Evolutionary conservation across 176 grass and related monocot genomes (phyloP).

Genomic region (Phragmites australis): DNA sequence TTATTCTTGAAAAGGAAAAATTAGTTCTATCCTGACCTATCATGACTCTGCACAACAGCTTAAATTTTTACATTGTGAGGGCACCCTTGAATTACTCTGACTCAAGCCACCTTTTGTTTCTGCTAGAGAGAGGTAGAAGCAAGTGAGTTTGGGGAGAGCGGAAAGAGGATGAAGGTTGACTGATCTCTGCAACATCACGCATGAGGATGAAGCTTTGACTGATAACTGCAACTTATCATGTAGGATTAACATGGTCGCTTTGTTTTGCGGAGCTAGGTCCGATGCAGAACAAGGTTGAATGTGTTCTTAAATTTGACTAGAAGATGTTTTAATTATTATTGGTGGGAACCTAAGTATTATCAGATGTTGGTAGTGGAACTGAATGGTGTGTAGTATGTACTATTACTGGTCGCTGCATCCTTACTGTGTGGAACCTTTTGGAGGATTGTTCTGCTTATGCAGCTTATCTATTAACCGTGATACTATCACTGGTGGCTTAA

Average conservation of each 20-base stretch:
- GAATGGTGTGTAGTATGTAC: too few species aligned
- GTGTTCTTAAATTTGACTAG: background rate
- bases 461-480: background rate
- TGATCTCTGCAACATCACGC: background rate
- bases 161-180: background rate
- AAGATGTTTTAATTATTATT: background rate
- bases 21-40: too few species aligned
- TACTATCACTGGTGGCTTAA: background rate
- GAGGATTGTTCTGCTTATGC: background rate
- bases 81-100: background rate
- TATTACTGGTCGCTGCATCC: too few species aligned
- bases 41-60: too few species aligned
- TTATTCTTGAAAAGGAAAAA: too few species aligned
- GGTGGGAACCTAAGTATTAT: background rate
- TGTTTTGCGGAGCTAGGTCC: background rate
- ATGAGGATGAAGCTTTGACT: background rate
- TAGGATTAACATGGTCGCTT: background rate
- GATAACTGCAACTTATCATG: background rate
- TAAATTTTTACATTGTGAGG: background rate
- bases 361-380: background rate
- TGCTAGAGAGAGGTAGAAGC: background rate
- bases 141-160: background rate
- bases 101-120: background rate
- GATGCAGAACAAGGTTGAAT: background rate
- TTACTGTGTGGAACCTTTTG: background rate